These are phyloP conservation scores for Pyrenula aspistea DNA, from an alignment of 495 filamentous ascomycete genomes.

Conservation along the genomic window DNA sequence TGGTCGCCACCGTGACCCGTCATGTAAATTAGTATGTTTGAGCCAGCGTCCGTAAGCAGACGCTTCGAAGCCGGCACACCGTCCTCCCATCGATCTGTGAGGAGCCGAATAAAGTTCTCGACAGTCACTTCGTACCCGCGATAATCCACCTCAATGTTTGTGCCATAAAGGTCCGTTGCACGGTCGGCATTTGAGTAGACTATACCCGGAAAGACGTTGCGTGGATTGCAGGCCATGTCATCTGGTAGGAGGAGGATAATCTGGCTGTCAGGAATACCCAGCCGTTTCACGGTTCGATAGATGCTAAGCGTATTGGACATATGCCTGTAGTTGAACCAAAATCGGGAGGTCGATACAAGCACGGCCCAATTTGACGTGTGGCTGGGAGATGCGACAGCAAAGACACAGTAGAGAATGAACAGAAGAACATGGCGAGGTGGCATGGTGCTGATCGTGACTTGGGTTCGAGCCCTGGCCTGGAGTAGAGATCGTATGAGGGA, in stretches of 20 bases:
- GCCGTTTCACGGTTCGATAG: constrained; percentile 95
- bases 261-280: constrained; percentile 95
- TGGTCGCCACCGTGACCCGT: constrained; percentile 98
- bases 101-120: constrained; percentile 91
- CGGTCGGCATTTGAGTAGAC: constrained; percentile 98
- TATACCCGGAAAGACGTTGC: constrained; percentile 93
- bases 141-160: constrained; percentile 99
- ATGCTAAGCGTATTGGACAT: constrained; percentile 95
- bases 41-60: constrained; percentile 80
- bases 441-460: background rate
- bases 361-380: constrained; percentile 99
- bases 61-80: constrained; percentile 91
- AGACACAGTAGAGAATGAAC: background rate
- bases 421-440: background rate
- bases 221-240: constrained; percentile 98
- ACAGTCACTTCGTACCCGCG: constrained; percentile 97
- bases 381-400: background rate
- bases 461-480: too few species aligned
- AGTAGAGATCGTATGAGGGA: too few species aligned
- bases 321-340: constrained; percentile 99
- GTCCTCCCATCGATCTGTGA: constrained; percentile 86
- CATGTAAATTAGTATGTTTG: constrained; percentile 98
- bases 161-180: constrained; percentile 89
- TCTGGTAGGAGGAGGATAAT: constrained; percentile 99
- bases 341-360: constrained; percentile 92